These are phyloP conservation scores for Cordyceps javanica DNA, from an alignment of 2,329 filamentous ascomycete genomes.

Conservation along the genomic window DNA sequence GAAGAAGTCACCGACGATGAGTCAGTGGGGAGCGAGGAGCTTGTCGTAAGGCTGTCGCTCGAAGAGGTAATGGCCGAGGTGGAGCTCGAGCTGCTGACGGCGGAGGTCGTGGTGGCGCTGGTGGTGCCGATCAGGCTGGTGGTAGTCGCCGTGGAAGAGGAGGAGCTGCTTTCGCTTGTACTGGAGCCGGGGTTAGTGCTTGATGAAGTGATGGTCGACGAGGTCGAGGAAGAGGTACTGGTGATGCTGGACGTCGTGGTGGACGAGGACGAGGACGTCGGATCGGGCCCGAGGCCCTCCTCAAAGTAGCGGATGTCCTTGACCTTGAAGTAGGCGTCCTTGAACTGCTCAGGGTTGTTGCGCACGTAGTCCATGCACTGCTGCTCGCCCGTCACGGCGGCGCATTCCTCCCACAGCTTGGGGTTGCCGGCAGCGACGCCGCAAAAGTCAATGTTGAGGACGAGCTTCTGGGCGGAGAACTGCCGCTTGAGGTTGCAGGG, in stretches of 20 bases:
- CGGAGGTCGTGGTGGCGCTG: not conserved
- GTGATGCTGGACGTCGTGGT: constrained; percentile 8
- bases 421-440: not conserved
- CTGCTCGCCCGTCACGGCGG: constrained; percentile 17
- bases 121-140: not conserved
- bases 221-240: no score
- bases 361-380: constrained; percentile 33
- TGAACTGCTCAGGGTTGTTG: constrained; percentile 29
- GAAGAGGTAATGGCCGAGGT: constrained; percentile 15
- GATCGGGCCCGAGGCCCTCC: constrained; percentile 13
- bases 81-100: not conserved
- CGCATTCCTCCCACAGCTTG: constrained; percentile 16
- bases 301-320: constrained; percentile 31
- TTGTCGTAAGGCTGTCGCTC: not conserved
- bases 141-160: not conserved
- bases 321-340: constrained; percentile 41
- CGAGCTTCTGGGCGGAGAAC: constrained; percentile 23
- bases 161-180: not conserved
- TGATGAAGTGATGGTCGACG: no score
- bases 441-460: constrained; percentile 20
- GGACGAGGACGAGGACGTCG: constrained; percentile 20
- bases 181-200: not conserved
- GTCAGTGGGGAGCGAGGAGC: not conserved
- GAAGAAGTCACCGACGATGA: not conserved
- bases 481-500: constrained; percentile 22